Evolutionary conservation across 2,329 filamentous ascomycete species (phyloP).

Genomic region (Helotiales sp.): DNA sequence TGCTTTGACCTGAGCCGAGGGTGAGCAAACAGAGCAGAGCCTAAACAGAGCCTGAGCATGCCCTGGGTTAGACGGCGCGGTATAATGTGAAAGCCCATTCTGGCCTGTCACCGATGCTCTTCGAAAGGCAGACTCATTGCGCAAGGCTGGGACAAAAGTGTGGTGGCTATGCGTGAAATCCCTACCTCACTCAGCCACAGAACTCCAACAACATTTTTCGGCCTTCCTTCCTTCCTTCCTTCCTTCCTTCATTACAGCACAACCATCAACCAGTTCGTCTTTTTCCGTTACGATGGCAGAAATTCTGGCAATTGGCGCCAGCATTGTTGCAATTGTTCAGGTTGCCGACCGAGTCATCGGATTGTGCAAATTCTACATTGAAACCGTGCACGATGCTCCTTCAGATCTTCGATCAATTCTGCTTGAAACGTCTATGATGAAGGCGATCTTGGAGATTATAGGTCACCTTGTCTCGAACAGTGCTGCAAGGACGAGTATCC

Average conservation of each 20-base stretch:
- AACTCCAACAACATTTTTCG: too few species aligned
- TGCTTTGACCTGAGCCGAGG: too few species aligned
- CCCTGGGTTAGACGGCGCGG: too few species aligned
- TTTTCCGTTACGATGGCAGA: background rate
- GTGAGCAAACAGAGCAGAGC: too few species aligned
- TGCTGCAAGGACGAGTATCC: background rate
- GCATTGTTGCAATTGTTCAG: slow-evolving; percentile 13
- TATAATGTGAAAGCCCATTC: too few species aligned
- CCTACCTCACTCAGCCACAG: too few species aligned
- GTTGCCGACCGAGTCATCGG: slow-evolving; percentile 15
- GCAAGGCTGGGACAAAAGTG: too few species aligned
- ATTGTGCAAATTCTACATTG: slow-evolving; percentile 14
- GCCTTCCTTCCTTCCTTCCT: background rate
- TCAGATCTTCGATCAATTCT: slow-evolving; percentile 15
- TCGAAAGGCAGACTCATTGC: too few species aligned
- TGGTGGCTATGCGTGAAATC: too few species aligned
- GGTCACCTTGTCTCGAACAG: background rate
- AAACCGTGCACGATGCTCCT: slow-evolving; percentile 10
- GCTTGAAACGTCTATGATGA: slow-evolving; percentile 10
- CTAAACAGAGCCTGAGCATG: too few species aligned
- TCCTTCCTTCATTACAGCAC: background rate
- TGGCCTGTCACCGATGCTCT: too few species aligned
- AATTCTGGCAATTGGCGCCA: background rate
- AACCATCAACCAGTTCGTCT: background rate
- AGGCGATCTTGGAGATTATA: slow-evolving; percentile 8